A percentile compares a stretch with the other conserved stretches of the same genome.
Conservation (phyloP, 1,139 yeast species). For the Waltiozyma sp. region DNA sequence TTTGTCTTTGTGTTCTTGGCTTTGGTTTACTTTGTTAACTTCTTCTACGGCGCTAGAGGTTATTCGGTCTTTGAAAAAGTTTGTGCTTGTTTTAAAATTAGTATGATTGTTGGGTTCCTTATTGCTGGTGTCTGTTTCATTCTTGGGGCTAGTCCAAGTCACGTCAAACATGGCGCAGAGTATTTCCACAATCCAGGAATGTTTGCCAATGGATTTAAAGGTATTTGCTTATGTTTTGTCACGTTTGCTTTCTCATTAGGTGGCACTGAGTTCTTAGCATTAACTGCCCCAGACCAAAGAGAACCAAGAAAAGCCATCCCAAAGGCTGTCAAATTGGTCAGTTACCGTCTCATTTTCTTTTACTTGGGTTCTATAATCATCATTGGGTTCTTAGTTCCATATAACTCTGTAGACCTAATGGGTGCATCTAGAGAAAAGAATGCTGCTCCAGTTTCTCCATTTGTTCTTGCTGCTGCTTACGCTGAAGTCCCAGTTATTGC, state of each 20-base stretch:
- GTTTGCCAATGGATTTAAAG: conserved; percentile 58
- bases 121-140: conserved; percentile 45
- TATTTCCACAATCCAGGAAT: conserved; percentile 46
- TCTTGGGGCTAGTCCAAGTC: conserved; percentile 46
- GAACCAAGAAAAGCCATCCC: conserved; percentile 63
- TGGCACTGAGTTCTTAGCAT: conserved; percentile 71
- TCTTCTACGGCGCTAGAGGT: conserved; percentile 48
- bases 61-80: conserved; percentile 60
- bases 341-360: conserved; percentile 60
- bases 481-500: conserved; percentile 55
- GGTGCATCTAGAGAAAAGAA: conserved; percentile 29
- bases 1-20: conserved; percentile 47
- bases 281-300: conserved; percentile 77
- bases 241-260: conserved; percentile 78
- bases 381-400: conserved; percentile 61
- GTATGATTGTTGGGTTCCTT: conserved; percentile 47
- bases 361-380: conserved; percentile 49
- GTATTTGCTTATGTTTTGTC: conserved; percentile 71
- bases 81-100: conserved; percentile 42
- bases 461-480: conserved; percentile 51
- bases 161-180: conserved; percentile 40
- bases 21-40: conserved; percentile 36
- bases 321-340: conserved; percentile 58
- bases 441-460: conserved; percentile 60
- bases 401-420: conserved; percentile 37